These are phyloP conservation scores for Coemansia sp. DNA, from an alignment of 192 early-diverging fungal genomes.

Conservation along the genomic window DNA sequence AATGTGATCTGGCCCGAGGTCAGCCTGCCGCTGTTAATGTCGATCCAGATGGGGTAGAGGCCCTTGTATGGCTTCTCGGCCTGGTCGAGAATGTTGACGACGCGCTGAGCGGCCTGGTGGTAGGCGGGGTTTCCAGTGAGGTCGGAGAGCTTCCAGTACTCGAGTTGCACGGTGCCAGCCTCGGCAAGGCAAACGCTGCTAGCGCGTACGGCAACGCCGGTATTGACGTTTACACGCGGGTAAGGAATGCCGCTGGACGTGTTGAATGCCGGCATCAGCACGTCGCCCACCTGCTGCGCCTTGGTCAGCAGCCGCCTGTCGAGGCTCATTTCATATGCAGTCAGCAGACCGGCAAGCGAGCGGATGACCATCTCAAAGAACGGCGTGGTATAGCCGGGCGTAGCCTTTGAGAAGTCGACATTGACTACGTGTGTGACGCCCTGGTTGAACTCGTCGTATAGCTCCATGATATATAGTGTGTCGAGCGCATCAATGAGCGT, in stretches of 20 bases:
- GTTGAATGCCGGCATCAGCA: constrained; percentile 74
- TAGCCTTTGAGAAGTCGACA: constrained; percentile 61
- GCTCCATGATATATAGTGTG: constrained; percentile 84
- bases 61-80: constrained; percentile 54
- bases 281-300: constrained; percentile 69
- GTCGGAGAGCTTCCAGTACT: constrained; percentile 80
- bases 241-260: constrained; percentile 75
- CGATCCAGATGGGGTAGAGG: constrained; percentile 63
- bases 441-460: constrained; percentile 76
- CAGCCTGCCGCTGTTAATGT: constrained; percentile 35
- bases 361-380: constrained; percentile 90
- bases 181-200: constrained; percentile 60
- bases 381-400: constrained; percentile 53
- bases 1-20: constrained; percentile 51
- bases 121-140: constrained; percentile 75
- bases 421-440: constrained; percentile 67
- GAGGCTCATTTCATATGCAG: constrained; percentile 81
- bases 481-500: constrained; percentile 90
- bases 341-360: constrained; percentile 77
- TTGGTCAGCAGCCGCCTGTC: constrained; percentile 71
- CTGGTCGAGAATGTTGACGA: constrained; percentile 59
- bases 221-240: constrained; percentile 61
- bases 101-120: constrained; percentile 59
- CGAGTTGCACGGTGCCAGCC: constrained; percentile 79
- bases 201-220: constrained; percentile 22